Evolutionary conservation across 2,329 filamentous ascomycete species (phyloP).

Genomic region (Rhytidhysteron rufulum): DNA sequence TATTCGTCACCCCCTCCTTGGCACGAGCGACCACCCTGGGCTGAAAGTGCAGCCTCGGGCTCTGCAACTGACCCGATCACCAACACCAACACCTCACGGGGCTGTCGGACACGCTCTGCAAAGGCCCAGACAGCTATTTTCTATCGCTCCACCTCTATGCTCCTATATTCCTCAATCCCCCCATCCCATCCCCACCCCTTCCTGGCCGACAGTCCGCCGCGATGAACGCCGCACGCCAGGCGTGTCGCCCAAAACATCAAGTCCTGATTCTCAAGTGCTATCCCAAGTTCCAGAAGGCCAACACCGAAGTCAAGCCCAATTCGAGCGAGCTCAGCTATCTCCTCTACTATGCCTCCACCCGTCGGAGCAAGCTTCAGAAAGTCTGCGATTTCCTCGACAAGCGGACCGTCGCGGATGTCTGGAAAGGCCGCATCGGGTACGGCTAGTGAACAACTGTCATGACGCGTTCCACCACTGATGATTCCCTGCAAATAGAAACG

Average conservation of each 20-base stretch:
- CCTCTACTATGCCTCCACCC: conserved; percentile 92
- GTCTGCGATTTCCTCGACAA: conserved; percentile 93
- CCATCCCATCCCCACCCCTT: background rate
- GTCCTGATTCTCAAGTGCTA: conserved; percentile 95
- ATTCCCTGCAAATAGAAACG: conserved; percentile 58
- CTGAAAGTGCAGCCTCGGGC: background rate
- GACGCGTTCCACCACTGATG: conserved; percentile 2
- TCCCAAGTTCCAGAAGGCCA: conserved; percentile 82
- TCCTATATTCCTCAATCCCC: background rate
- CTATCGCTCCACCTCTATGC: background rate
- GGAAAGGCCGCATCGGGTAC: conserved; percentile 81
- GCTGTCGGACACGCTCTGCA: too few species aligned
- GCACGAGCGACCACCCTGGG: background rate
- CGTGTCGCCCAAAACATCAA: conserved; percentile 88
- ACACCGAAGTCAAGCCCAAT: conserved; percentile 88
- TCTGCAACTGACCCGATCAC: background rate
- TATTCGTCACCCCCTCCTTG: background rate
- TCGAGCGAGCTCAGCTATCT: conserved; percentile 95
- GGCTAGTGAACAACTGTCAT: conserved; percentile 27
- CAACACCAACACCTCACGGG: background rate
- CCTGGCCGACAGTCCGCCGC: conserved; percentile 4
- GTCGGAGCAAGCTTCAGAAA: conserved; percentile 92
- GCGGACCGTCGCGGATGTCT: conserved; percentile 87
- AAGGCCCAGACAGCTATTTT: background rate
- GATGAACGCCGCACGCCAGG: conserved; percentile 58